These are phyloP conservation scores for Pyricularia sp. DNA, from an alignment of 2,329 filamentous ascomycete genomes.

Conservation along the genomic window DNA sequence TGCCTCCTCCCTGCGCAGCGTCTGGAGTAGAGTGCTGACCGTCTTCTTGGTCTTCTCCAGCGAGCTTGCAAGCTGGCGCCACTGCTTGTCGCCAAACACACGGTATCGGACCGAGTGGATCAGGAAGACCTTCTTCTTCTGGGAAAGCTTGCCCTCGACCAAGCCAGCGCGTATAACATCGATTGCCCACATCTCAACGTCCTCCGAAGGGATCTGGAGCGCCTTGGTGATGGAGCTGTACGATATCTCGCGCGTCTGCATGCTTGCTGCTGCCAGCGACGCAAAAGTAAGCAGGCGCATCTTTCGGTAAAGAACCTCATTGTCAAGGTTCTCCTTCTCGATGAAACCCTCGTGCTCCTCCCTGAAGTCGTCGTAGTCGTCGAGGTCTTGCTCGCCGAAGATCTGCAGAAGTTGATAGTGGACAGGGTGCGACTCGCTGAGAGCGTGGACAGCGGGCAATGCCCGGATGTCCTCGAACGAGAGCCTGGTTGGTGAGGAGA, in stretches of 20 bases:
- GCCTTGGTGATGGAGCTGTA: slow-evolving; percentile 79
- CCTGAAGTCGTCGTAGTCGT: slow-evolving; percentile 93
- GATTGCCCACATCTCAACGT: slow-evolving; percentile 98
- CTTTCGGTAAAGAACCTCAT: slow-evolving; percentile 75
- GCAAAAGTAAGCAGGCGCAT: slow-evolving; percentile 93
- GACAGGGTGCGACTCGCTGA: slow-evolving; percentile 73
- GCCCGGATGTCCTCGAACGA: slow-evolving; percentile 74
- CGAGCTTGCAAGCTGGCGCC: slow-evolving; percentile 84
- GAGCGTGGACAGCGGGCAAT: slow-evolving; percentile 74
- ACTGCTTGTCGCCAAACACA: slow-evolving; percentile 96
- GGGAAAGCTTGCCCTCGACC: slow-evolving; percentile 92
- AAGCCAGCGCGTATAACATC: slow-evolving; percentile 94
- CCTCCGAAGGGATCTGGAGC: slow-evolving; percentile 70
- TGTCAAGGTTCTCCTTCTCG: slow-evolving; percentile 64
- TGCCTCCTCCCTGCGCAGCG: slow-evolving; percentile 73
- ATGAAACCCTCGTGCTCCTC: slow-evolving; percentile 84
- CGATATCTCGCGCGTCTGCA: slow-evolving; percentile 76
- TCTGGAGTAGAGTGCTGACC: slow-evolving; percentile 66
- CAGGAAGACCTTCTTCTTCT: slow-evolving; percentile 86
- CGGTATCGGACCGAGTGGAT: slow-evolving; percentile 95
- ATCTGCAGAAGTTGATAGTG: slow-evolving; percentile 92
- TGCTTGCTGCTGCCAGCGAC: slow-evolving; percentile 70
- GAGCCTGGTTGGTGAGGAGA: slow-evolving; percentile 47
- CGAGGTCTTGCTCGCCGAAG: slow-evolving; percentile 86
- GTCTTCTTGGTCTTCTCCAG: slow-evolving; percentile 87